phyloP scores from a whole-genome alignment of 805 yeast genomes.

The Wickerhamiella vanderwaltii region DNA sequence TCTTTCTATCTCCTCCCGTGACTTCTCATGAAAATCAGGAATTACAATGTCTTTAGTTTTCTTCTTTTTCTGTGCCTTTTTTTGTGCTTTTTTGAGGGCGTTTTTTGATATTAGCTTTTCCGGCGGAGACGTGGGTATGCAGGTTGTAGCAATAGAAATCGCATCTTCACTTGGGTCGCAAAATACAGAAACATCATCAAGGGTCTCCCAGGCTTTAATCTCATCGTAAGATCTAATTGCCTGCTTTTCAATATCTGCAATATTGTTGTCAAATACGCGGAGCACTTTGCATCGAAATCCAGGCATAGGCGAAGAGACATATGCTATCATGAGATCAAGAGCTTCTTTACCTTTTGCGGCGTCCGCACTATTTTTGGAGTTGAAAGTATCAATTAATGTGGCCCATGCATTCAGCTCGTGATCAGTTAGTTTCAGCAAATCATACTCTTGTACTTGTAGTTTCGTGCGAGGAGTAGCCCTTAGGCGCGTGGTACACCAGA shows the following conservation, averaged over 20 bases:
- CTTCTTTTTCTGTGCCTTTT: constrained; percentile 19
- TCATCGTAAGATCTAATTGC: constrained; percentile 22
- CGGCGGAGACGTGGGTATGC: neutral
- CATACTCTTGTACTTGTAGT: constrained; percentile 24
- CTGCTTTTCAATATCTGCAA: constrained; percentile 6
- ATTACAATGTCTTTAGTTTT: constrained; percentile 16
- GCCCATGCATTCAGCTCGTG: constrained; percentile 26
- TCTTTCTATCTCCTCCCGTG: constrained; percentile 22
- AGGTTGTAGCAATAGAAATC: neutral
- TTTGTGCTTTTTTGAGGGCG: constrained; percentile 24
- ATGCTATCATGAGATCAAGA: constrained; percentile 26
- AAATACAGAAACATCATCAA: constrained; percentile 23
- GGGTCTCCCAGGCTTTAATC: constrained; percentile 25
- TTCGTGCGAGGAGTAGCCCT: constrained; percentile 23
- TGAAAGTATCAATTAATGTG: constrained; percentile 25
- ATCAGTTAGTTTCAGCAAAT: constrained; percentile 19
- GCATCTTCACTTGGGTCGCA: constrained; percentile 1
- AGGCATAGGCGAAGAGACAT: constrained; percentile 21
- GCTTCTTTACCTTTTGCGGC: constrained; percentile 27
- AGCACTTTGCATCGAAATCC: constrained; percentile 25
- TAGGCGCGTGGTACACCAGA: constrained; percentile 19
- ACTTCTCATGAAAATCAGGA: constrained; percentile 14
- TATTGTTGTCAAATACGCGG: constrained; percentile 24
- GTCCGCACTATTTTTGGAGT: constrained; percentile 21
- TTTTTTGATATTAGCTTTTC: constrained; percentile 25